Evolutionary conservation across 169 alveolate genomes (phyloP).

Genomic region (Plasmodium sp.): DNA sequence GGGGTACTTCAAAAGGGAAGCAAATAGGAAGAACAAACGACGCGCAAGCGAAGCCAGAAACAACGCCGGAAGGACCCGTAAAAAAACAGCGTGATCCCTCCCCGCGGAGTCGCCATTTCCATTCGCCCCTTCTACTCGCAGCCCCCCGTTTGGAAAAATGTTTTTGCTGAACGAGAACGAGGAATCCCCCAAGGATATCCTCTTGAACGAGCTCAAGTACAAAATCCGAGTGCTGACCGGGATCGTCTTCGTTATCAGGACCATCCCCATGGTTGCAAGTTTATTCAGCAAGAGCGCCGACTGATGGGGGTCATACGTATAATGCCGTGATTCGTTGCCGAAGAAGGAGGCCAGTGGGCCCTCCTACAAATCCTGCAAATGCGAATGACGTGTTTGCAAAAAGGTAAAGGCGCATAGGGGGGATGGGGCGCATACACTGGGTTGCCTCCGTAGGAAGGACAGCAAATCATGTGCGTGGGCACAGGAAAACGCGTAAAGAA

Average conservation of each 20-base stretch:
- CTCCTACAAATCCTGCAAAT: not conserved
- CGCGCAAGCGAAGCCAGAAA: too few species aligned
- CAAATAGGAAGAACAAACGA: not conserved
- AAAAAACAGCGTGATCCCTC: not conserved
- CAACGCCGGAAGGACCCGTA: not conserved
- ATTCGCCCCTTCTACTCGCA: not conserved
- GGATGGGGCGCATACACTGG: not conserved
- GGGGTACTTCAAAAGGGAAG: not conserved
- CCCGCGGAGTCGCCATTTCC: not conserved
- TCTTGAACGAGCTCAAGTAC: slow-evolving; percentile 56
- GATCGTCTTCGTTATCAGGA: slow-evolving; percentile 24
- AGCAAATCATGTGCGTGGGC: not conserved
- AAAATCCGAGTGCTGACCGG: slow-evolving; percentile 58
- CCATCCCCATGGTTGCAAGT: slow-evolving; percentile 27
- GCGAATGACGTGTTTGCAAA: not conserved
- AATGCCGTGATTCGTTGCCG: not conserved
- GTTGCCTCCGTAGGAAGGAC: not conserved
- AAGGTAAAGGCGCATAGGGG: not conserved
- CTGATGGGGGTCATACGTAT: not conserved
- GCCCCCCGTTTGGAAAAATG: slow-evolving; percentile 23
- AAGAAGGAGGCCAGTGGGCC: not conserved
- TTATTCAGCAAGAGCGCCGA: slow-evolving; percentile 10
- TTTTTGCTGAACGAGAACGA: slow-evolving; percentile 48
- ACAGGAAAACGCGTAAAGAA: not conserved
- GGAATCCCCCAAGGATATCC: slow-evolving; percentile 72